phyloP scores from a whole-genome alignment of 140 eudicot species.

The Stevia rebaudiana region DNA sequence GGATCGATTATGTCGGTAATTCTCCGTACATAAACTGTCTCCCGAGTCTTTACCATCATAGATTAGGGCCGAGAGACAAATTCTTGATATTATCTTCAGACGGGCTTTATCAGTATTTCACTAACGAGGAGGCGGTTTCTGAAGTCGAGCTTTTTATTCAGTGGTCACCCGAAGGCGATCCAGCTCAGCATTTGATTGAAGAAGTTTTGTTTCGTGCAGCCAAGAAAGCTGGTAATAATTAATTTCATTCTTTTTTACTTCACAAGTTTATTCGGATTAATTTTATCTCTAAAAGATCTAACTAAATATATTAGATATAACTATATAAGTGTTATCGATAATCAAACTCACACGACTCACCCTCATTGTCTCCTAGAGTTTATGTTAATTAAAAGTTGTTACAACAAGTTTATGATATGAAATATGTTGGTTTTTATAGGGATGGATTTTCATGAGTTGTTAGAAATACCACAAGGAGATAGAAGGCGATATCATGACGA shows the following conservation, averaged over 20 bases:
- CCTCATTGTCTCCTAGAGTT: neutral
- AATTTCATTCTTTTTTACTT: neutral
- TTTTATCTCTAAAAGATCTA: neutral
- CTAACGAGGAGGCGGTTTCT: conserved; percentile 90
- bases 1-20: conserved; percentile 75
- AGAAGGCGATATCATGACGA: conserved; percentile 93
- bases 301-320: neutral
- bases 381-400: neutral
- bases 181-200: conserved; percentile 94
- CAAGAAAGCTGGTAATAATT: conserved; percentile 74
- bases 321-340: neutral
- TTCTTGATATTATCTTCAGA: conserved; percentile 88
- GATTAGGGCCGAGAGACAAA: conserved; percentile 77
- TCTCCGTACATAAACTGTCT: conserved; percentile 77
- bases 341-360: neutral
- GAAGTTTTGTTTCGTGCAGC: conserved; percentile 97
- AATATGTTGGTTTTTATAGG: conserved; percentile 35
- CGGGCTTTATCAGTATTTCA: conserved; percentile 91
- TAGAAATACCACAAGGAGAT: conserved; percentile 98
- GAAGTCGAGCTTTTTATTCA: conserved; percentile 87
- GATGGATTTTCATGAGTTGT: conserved; percentile 84
- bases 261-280: neutral
- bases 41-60: conserved; percentile 80
- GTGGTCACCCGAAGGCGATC: conserved; percentile 96
- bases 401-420: conserved; percentile 1